These are phyloP conservation scores for Trichoderma arundinaceum DNA, from an alignment of 2,329 filamentous ascomycete species.

Conservation along the genomic window DNA sequence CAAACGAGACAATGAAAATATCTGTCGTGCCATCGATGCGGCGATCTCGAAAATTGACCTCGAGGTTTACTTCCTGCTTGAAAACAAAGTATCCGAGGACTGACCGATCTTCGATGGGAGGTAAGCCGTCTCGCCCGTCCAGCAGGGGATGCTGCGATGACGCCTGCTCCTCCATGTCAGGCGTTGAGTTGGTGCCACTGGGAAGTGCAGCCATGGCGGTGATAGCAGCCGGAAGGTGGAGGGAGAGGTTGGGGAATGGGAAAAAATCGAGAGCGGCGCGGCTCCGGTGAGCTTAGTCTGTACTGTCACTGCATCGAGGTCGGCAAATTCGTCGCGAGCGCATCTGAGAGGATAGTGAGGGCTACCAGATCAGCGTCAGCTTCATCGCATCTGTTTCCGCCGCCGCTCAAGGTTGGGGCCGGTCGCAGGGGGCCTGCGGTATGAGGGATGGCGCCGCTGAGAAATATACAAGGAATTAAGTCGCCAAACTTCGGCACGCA, in stretches of 20 bases:
- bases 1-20: slow-evolving; percentile 74
- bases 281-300: slow-evolving; percentile 30
- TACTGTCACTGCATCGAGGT: slow-evolving; percentile 31
- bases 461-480: not conserved
- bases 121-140: slow-evolving; percentile 43
- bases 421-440: slow-evolving; percentile 3
- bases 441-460: not conserved
- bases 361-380: slow-evolving; percentile 27
- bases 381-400: slow-evolving; percentile 27
- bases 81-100: slow-evolving; percentile 62
- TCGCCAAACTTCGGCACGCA: slow-evolving; percentile 9
- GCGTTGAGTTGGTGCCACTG: slow-evolving; percentile 26
- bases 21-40: slow-evolving; percentile 78
- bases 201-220: slow-evolving; percentile 17
- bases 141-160: slow-evolving; percentile 38
- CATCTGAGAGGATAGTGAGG: slow-evolving; percentile 28
- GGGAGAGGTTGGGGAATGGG: not conserved
- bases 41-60: slow-evolving; percentile 82
- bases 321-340: slow-evolving; percentile 23
- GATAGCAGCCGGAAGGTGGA: not conserved
- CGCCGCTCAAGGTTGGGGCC: not conserved
- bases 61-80: slow-evolving; percentile 86
- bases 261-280: slow-evolving; percentile 11
- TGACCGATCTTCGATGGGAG: slow-evolving; percentile 45
- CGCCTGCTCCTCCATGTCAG: slow-evolving; percentile 28